Base-by-base conservation (phyloP, 2,329 filamentous ascomycete species). In the Hypoxylon rubiginosum region DNA sequence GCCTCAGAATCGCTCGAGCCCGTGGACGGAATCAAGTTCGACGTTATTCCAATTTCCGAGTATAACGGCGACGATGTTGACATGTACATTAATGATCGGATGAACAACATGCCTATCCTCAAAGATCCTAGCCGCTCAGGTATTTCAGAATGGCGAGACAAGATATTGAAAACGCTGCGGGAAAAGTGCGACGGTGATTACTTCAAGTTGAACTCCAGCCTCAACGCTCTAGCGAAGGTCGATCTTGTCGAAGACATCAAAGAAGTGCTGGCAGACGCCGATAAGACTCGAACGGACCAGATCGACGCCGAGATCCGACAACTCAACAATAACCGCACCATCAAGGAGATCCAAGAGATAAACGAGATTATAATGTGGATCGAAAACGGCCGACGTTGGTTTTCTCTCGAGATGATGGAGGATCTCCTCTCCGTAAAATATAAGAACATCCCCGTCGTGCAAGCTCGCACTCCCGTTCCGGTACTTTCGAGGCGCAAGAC, bases 301-400 rank as follows among this genome's bases (percentile, higher is more conserved):
- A 77, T 79, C 28, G 71, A 73, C 45, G 70, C 73, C 15, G 78
- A 79, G 21, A 70, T 80, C 32, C 71, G 73, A 26, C 70, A 63
- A 0, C 74, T 80, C 15, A 78, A 79, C 54, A 70, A 70, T 24
- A 72, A 55, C 3, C 72, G 76, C 2, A 79, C 77, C 0, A 45
- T 73, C 3, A 79, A 77, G 43, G 77, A 80, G 54, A 78, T 80
- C 3, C 51, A 72, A 9, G 78, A 80, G 48, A 79, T 79, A 50
- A 80, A 80, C 53, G 78, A 79, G 56, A 77, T 80, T 13, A 78
- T 80, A 24, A 65, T 76, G n/a, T 80, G 78, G 77, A 58, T 79
- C 9, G 72, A 75, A 28, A 59, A 55, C 6, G 76, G 72, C 2
- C 61, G 70, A 15, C 53, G 63, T 1, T 78, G 72, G 66, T 69